These are phyloP conservation scores for Colletotrichum echinochloae DNA, from an alignment of 2,329 filamentous ascomycete species.

Conservation along the genomic window DNA sequence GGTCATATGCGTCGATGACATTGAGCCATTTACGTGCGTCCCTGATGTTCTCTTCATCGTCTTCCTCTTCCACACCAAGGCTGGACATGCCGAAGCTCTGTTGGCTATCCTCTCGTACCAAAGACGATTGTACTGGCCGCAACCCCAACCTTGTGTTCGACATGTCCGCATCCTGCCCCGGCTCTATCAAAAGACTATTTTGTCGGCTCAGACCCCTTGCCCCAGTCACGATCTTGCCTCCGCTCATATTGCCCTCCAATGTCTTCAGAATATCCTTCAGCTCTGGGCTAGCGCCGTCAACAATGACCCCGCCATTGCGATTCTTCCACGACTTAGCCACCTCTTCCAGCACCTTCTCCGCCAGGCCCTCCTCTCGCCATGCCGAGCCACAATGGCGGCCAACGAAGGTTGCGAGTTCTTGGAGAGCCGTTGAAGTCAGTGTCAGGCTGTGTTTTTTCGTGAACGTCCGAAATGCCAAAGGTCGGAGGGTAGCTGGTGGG, in stretches of 20 bases:
- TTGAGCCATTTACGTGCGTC: conserved; percentile 88
- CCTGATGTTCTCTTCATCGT: conserved; percentile 68
- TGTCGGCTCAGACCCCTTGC: conserved; percentile 69
- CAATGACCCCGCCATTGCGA: conserved; percentile 87
- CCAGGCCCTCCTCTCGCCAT: conserved; percentile 96
- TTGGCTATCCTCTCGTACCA: conserved; percentile 71
- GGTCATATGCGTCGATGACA: conserved; percentile 84
- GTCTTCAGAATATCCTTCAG: conserved; percentile 86
- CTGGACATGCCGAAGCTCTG: conserved; percentile 72
- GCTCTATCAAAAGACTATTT: conserved; percentile 73
- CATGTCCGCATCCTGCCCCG: conserved; percentile 62
- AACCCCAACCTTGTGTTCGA: conserved; percentile 68
- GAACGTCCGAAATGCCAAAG: conserved; percentile 93
- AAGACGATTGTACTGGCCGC: conserved; percentile 54
- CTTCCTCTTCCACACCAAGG: conserved; percentile 64
- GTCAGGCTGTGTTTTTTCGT: conserved; percentile 98
- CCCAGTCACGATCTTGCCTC: conserved; percentile 74
- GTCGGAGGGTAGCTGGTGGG: conserved; percentile 86
- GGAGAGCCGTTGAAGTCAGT: conserved; percentile 86
- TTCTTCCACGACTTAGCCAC: conserved; percentile 93
- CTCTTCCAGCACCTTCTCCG: conserved; percentile 92
- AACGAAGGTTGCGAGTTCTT: conserved; percentile 88
- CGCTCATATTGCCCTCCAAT: conserved; percentile 88
- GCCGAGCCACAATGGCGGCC: conserved; percentile 93
- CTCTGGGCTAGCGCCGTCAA: conserved; percentile 82